Base-by-base conservation (phyloP, 2,329 filamentous ascomycete genomes). In the Chaetoscypha palmicola region DNA sequence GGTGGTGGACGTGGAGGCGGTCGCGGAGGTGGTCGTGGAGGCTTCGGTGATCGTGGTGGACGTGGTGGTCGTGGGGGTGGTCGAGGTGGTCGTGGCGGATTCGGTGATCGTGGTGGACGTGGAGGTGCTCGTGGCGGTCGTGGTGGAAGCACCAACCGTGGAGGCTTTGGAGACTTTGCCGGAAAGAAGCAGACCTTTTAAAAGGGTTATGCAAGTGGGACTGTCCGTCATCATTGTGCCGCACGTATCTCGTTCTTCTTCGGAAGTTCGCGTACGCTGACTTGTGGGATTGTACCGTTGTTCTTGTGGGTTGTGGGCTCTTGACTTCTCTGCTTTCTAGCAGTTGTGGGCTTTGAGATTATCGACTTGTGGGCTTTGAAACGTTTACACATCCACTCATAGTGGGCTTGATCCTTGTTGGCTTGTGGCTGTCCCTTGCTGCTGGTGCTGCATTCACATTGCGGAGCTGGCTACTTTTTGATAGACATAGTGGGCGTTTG, bases 121-220 rank as follows among this genome's bases (percentile, higher is more conserved):
- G 68, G 69, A 49, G 65, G 68, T 46, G 63, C 64, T 35, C 56
- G 64, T 46, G 61, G 58, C 48, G 66, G 69, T 49, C 57, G 58
- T 53, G 55, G 55, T 37, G 59, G 56, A 38, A 68, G 64, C 57
- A 72, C 68, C 55, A 72, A 68, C 59, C 66, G 68, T 52, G 72
- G 72, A 38, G 76, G 77, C 59, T 76, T 77, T 60, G 72, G 72
- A 43, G 74, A 77, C 62, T 78, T 77, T 68, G 61, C 69, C 57
- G 74, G 74, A 60, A 67, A 68, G 60, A 77, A 76, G 67, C 66
- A 71, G 59, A 70, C 68, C 53, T 61, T 62, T 54, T 50, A 50
- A 44, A 17, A n/a, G 14, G 11, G 45, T 47, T 21, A 37, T 37
- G 45, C 33, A 21, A 48, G 43, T 46, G 48, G 33, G 48, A n/a